Evolutionary conservation across 805 yeast species (phyloP).

Genomic region (Millerago galiae): DNA sequence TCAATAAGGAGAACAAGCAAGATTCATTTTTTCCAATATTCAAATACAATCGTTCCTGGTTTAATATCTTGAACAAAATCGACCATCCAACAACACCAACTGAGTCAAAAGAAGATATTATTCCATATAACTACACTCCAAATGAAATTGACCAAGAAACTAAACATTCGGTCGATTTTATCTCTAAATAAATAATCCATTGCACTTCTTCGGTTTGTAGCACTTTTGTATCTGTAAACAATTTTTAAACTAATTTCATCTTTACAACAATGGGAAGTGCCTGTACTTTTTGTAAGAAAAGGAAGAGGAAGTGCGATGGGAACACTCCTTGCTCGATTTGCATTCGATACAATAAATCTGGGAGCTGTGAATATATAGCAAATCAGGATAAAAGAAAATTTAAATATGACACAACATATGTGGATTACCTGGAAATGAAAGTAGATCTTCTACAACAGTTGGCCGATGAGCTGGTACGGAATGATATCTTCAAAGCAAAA

Average conservation of each 20-base stretch:
- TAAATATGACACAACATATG: slow-evolving; percentile 27
- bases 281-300: slow-evolving; percentile 12
- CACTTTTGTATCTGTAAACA: not conserved
- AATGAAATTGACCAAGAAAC: not conserved
- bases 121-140: slow-evolving; percentile 3
- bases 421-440: slow-evolving; percentile 26
- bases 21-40: not conserved
- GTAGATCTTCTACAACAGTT: slow-evolving; percentile 24
- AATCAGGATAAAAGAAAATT: slow-evolving; percentile 24
- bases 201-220: no score
- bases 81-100: slow-evolving; percentile 5
- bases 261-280: slow-evolving; percentile 1
- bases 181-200: not conserved
- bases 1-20: not conserved
- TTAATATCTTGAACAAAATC: slow-evolving; percentile 9
- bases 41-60: slow-evolving; percentile 17
- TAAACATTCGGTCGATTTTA: slow-evolving; percentile 2
- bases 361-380: slow-evolving; percentile 21
- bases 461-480: slow-evolving; percentile 20
- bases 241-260: not conserved
- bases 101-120: slow-evolving; percentile 4
- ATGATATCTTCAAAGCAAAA: slow-evolving; percentile 8
- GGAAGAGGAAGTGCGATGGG: slow-evolving; percentile 16
- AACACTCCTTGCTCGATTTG: slow-evolving; percentile 9
- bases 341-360: slow-evolving; percentile 6